These are phyloP conservation scores for Tritrichomonas musculus DNA, from an alignment of 208 protist species.

Conservation along the genomic window DNA sequence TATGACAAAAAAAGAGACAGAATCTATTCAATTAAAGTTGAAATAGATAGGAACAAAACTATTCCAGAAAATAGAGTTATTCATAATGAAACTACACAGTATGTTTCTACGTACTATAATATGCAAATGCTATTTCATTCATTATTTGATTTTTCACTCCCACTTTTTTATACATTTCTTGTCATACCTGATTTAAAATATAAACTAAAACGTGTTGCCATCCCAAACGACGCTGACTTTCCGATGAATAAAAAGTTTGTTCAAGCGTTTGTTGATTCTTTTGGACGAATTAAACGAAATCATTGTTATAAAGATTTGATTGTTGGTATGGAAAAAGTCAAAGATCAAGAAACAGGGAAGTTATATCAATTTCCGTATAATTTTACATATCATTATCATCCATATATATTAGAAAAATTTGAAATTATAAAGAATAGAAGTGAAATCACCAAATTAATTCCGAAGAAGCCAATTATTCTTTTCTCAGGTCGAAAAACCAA, in stretches of 20 bases:
- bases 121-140: neutral
- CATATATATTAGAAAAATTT: neutral
- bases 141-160: neutral
- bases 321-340: neutral
- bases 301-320: constrained; percentile 19
- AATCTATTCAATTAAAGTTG: neutral
- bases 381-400: neutral
- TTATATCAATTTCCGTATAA: neutral
- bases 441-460: neutral
- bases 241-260: neutral
- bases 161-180: neutral
- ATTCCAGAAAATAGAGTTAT: neutral
- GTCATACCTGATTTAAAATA: neutral
- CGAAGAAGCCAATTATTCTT: neutral
- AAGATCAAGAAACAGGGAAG: neutral
- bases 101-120: neutral
- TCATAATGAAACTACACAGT: neutral
- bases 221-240: neutral
- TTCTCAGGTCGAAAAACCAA: neutral
- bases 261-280: neutral
- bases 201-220: neutral
- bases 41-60: neutral
- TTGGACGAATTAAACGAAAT: neutral
- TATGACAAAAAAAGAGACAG: neutral
- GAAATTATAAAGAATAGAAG: too few species aligned